Base-by-base conservation (phyloP, 352 stramenopile species). In the Blastocystis sp. region DNA sequence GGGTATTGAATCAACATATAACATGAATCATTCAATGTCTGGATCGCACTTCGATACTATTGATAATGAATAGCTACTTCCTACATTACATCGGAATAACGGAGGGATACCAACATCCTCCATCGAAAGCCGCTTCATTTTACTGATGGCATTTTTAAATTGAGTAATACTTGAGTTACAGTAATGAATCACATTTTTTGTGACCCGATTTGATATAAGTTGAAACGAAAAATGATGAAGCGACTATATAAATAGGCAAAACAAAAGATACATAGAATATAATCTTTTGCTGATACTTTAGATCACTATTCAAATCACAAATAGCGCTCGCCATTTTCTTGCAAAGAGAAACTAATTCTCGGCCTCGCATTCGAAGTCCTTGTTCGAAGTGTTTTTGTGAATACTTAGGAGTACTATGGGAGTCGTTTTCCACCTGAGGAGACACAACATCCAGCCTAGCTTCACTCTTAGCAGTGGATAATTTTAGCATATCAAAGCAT, bases 81-180 rank as follows among this genome's bases (percentile, higher is more conserved):
- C 8, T 26, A 80, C 70, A 26, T 80, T 80, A 43, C 70, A 80
- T 26, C 45, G 70, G 45, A 80, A 80, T 20, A 80, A 20, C 7
- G 70, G 18, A 20, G 70, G 70, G 23, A 80, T 39, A 26, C 45
- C 45, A 18, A 64, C 26, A 29, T 80, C 70, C 3, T 47, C n/a
- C 70, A 80, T 62, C 15, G 47, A 43, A 4, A 80, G 4, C 9
- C 64, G 20, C 37, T 68, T 23, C 20, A 68, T 23, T 20, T 29
- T 23, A 39, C 26, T 15, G n/a, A 23, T 11, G 20, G 59, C 59
- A 15, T 39, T 20, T 11, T 68, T 26, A 29, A 68, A 68, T 39
- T 29, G 59, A 37, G 18, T 20, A 68, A 68, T 68, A 29, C 11
- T 29, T 0, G 20, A 23, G 11, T 37, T 20, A 37, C 59, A 68